Evolutionary conservation across 306 rosid species (phyloP).

Genomic region (Neltuma alba): DNA sequence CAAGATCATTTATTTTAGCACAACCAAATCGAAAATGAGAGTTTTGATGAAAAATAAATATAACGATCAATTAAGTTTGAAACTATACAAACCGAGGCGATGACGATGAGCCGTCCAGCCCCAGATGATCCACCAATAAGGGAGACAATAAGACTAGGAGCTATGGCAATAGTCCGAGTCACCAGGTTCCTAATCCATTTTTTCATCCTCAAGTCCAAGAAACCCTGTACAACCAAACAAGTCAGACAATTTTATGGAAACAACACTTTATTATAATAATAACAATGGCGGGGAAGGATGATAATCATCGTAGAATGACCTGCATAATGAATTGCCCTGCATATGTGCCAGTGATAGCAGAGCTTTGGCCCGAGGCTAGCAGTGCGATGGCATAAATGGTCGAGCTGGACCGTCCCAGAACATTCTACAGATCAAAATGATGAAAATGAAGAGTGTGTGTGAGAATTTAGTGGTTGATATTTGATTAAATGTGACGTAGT

Average conservation of each 20-base stretch:
- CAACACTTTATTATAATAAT: background rate
- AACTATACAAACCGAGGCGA: constrained; percentile 64
- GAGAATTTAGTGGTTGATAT: background rate
- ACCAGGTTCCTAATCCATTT: background rate
- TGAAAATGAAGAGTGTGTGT: background rate
- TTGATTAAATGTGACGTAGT: background rate
- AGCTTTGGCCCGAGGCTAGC: constrained; percentile 95
- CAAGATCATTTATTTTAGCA: constrained; percentile 14
- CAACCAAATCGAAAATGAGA: background rate
- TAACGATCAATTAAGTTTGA: background rate
- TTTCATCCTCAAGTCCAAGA: background rate
- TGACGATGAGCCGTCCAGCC: background rate
- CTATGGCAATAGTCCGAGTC: background rate
- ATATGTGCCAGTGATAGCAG: constrained; percentile 91
- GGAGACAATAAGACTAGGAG: background rate
- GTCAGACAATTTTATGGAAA: background rate
- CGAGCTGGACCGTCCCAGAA: constrained; percentile 82
- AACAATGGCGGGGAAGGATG: background rate
- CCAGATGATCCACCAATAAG: background rate
- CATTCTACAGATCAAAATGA: constrained; percentile 51
- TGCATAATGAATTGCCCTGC: constrained; percentile 91
- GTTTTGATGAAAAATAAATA: background rate
- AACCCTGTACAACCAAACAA: background rate
- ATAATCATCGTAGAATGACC: constrained; percentile 43
- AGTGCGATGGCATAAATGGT: constrained; percentile 78